A percentile compares a stretch with the other conserved stretches of the same genome.
These are phyloP conservation scores for Lobosporangium transversale DNA, from an alignment of 192 early-diverging fungal genomes.

Conservation along the genomic window DNA sequence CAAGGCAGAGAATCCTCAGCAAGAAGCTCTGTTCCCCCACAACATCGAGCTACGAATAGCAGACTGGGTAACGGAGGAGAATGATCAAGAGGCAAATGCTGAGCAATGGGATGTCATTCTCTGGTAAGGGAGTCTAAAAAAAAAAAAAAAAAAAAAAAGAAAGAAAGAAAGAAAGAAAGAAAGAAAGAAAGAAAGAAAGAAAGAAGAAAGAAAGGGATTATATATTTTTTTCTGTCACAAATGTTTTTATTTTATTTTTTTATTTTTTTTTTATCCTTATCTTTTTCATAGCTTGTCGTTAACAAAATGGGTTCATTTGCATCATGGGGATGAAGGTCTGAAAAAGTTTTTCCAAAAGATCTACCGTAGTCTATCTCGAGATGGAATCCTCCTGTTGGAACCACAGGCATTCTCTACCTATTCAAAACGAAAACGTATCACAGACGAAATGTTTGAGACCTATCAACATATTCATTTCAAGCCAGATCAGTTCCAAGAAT, in stretches of 20 bases:
- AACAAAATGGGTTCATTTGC: conserved; percentile 87
- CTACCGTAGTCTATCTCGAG: conserved; percentile 61
- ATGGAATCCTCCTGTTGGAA: conserved; percentile 77
- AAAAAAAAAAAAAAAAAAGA: too few relatives aligned
- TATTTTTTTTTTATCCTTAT: not conserved
- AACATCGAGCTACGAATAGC: conserved; percentile 68
- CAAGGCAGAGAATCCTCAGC: conserved; percentile 5
- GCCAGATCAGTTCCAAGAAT: conserved; percentile 55
- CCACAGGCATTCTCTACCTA: conserved; percentile 71
- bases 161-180: too few relatives aligned
- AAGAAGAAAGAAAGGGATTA: too few relatives aligned
- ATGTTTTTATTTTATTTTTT: conserved; percentile 2
- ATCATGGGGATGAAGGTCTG: conserved; percentile 75
- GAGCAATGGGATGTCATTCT: conserved; percentile 72
- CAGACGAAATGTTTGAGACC: conserved; percentile 39
- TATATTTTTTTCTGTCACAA: too few relatives aligned
- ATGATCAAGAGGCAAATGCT: conserved; percentile 3
- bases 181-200: too few relatives aligned
- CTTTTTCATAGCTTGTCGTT: conserved; percentile 60
- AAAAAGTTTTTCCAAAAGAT: conserved; percentile 73
- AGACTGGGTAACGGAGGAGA: conserved; percentile 64
- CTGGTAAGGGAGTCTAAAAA: too few relatives aligned
- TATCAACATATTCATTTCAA: conserved; percentile 54
- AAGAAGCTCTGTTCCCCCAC: conserved; percentile 59
- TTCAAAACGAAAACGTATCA: conserved; percentile 56